Conservation (phyloP, 1,284 basidiomycete genomes). For the Ganoderma resinaceum region DNA sequence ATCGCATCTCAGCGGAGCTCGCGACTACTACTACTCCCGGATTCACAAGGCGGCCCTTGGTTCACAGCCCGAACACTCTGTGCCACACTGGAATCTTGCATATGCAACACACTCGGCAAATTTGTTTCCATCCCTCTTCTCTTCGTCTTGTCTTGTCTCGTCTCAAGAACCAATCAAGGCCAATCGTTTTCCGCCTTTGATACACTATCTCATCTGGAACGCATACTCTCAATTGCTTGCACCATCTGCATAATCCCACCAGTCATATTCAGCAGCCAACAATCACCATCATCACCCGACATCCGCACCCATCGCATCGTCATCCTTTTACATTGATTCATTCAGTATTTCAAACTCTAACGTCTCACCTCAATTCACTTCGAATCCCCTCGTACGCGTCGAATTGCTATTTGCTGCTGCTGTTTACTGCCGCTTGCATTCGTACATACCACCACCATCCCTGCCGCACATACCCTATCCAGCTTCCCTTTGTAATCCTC, state of each 20-base stretch:
- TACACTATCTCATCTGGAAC: conserved; percentile 13
- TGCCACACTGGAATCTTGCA: conserved; percentile 11
- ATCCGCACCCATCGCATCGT: conserved; percentile 12
- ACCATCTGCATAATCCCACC: conserved; percentile 16
- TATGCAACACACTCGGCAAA: not conserved
- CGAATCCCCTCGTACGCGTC: conserved; percentile 18
- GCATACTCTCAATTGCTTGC: conserved; percentile 12
- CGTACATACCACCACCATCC: conserved; percentile 26
- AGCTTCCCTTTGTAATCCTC: conserved; percentile 18
- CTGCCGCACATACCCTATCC: conserved; percentile 10
- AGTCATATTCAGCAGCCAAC: not conserved
- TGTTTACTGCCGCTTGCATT: conserved; percentile 23
- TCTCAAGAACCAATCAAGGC: conserved; percentile 28
- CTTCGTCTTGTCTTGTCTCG: conserved; percentile 6
- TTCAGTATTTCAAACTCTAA: conserved; percentile 2
- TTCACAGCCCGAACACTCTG: conserved; percentile 1
- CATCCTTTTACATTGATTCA: not conserved
- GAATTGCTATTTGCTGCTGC: conserved; percentile 27
- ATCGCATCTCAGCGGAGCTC: not conserved
- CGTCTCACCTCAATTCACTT: conserved; percentile 5
- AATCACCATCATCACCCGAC: not conserved
- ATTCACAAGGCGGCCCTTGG: not conserved
- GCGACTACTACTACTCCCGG: not conserved
- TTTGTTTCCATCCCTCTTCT: not conserved
- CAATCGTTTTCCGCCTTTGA: conserved; percentile 32